Conservation (phyloP, 441 rosid genomes). For the Mallotus repandus region DNA sequence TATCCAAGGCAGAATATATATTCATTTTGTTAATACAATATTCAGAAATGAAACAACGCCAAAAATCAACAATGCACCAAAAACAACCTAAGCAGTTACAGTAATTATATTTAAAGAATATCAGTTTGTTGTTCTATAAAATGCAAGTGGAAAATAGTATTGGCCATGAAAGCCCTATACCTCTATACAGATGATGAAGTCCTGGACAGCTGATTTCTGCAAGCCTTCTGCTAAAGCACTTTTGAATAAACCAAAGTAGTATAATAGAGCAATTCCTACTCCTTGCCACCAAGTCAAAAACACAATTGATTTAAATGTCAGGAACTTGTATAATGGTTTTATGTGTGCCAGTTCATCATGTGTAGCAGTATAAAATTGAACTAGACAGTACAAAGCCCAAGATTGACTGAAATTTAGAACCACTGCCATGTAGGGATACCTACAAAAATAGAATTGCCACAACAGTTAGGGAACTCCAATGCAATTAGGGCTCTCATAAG, state of each 20-base stretch:
- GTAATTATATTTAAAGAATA: neutral
- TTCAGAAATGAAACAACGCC: too few relatives aligned
- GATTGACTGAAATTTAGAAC: conserved; percentile 96
- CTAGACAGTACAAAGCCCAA: conserved; percentile 96
- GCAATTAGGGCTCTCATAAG: neutral
- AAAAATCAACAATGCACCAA: neutral
- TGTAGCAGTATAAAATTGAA: conserved; percentile 87
- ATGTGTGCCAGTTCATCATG: conserved; percentile 93
- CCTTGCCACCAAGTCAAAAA: conserved; percentile 99
- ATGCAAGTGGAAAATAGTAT: neutral
- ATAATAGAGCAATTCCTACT: conserved; percentile 89
- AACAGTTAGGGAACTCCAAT: conserved; percentile 9
- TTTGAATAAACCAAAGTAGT: conserved; percentile 79
- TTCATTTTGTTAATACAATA: neutral
- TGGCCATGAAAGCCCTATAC: conserved; percentile 44
- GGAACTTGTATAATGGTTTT: conserved; percentile 91
- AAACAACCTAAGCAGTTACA: neutral
- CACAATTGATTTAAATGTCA: conserved; percentile 93
- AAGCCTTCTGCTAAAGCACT: conserved; percentile 80
- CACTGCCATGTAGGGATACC: conserved; percentile 97
- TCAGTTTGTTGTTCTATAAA: neutral
- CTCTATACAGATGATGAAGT: conserved; percentile 98
- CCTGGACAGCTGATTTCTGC: conserved; percentile 94
- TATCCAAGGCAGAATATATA: neutral
- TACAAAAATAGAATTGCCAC: conserved; percentile 36